phyloP scores from a whole-genome alignment of 1,284 basidiomycete genomes.

The Trametes polyzona region DNA sequence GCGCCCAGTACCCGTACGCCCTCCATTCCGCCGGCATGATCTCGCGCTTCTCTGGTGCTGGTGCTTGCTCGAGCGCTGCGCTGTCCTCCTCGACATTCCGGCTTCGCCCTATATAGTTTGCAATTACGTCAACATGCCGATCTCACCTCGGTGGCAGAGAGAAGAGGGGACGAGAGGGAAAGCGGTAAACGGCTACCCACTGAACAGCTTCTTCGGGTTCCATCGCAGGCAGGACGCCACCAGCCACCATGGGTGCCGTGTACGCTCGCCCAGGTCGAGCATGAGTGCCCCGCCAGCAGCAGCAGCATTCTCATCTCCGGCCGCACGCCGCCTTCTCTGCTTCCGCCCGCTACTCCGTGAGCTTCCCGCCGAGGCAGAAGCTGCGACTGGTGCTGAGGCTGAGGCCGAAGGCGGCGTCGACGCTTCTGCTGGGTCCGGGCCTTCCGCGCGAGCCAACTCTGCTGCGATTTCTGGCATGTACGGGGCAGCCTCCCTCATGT shows the following conservation, averaged over 20 bases:
- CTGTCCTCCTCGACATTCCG: neutral
- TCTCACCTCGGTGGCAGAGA: neutral
- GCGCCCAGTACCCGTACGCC: conserved; percentile 37
- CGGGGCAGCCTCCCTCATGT: no score
- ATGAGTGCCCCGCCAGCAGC: neutral
- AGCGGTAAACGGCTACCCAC: conserved; percentile 16
- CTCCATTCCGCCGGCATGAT: conserved; percentile 30
- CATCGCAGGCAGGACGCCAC: conserved; percentile 21
- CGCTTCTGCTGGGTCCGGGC: neutral
- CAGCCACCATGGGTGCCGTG: conserved; percentile 10
- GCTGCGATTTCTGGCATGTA: no score
- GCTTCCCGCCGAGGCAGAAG: conserved; percentile 7
- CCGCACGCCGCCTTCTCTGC: conserved; percentile 6
- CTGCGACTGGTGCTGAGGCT: no score
- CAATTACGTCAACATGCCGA: conserved; percentile 17
- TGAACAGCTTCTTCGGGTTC: conserved; percentile 21
- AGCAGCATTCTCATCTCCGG: conserved; percentile 6
- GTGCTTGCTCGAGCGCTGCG: neutral
- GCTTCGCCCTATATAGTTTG: conserved; percentile 10
- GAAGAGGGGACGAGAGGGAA: no score
- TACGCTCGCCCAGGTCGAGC: neutral
- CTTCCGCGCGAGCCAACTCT: no score
- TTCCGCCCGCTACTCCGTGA: neutral
- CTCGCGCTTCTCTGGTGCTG: neutral
- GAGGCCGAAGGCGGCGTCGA: no score